Percentiles rank a stretch among this genome's conserved stretches.
Conservation (phyloP, 1,139 yeast genomes). For the Candida glucosophila region DNA sequence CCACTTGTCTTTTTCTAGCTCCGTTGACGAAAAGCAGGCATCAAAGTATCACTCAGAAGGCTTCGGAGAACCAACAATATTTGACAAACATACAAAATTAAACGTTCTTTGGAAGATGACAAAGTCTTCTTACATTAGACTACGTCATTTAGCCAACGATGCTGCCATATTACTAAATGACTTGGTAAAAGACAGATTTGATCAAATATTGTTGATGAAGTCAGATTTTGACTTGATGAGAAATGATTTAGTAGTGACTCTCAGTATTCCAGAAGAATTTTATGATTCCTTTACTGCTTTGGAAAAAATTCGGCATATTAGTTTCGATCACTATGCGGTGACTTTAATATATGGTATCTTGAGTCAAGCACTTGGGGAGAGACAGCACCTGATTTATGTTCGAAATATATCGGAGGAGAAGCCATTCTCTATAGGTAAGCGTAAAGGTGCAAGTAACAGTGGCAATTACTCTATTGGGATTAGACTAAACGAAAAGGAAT, state of each 20-base stretch:
- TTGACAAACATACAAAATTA: conserved; percentile 65
- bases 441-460: conserved; percentile 39
- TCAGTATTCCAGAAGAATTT: conserved; percentile 35
- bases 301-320: conserved; percentile 66
- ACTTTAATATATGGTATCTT: conserved; percentile 55
- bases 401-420: conserved; percentile 15
- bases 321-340: conserved; percentile 58
- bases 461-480: conserved; percentile 50
- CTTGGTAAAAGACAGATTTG: conserved; percentile 76
- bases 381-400: conserved; percentile 43
- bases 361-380: conserved; percentile 56
- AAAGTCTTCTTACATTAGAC: conserved; percentile 50
- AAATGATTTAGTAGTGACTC: conserved; percentile 53
- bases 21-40: conserved; percentile 37
- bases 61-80: conserved; percentile 64
- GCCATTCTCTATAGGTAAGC: conserved; percentile 44
- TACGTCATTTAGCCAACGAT: conserved; percentile 60
- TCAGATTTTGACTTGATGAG: conserved; percentile 49
- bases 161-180: conserved; percentile 68
- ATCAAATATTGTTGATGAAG: conserved; percentile 67
- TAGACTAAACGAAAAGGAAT: conserved; percentile 60
- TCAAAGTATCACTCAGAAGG: conserved; percentile 52
- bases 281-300: conserved; percentile 51
- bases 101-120: conserved; percentile 82
- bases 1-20: conserved; percentile 57